phyloP scores from a whole-genome alignment of 1,284 basidiomycete genomes.

The Fomitopsis pinicola region DNA sequence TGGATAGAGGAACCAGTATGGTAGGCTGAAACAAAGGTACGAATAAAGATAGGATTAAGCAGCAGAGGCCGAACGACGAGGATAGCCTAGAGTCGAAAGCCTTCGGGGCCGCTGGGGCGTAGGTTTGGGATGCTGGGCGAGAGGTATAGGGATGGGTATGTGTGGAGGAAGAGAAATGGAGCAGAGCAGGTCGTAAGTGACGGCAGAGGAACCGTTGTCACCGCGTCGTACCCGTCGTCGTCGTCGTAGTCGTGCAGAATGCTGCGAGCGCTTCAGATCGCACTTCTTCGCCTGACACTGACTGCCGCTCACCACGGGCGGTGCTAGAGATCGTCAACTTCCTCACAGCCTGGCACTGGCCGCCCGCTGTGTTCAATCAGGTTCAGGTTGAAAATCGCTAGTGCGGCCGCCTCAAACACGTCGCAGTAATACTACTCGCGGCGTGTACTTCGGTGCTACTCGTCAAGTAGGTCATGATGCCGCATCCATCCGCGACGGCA shows the following conservation, averaged over 20 bases:
- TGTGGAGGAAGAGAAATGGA: background rate
- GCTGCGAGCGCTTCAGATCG: background rate
- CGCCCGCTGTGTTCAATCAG: background rate
- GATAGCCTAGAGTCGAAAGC: constrained; percentile 6
- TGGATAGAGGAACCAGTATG: background rate
- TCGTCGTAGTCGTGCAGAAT: background rate
- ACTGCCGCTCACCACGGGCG: background rate
- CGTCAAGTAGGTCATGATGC: too few relatives aligned
- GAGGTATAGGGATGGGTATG: background rate
- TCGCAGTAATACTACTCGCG: too few relatives aligned
- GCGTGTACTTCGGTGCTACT: too few relatives aligned
- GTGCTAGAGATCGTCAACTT: background rate
- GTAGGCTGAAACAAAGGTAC: background rate
- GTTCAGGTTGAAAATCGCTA: too few relatives aligned
- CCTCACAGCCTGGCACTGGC: background rate
- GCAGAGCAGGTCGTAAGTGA: background rate
- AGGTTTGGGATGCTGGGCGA: background rate
- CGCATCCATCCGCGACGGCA: too few relatives aligned
- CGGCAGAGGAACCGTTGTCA: background rate
- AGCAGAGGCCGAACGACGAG: background rate
- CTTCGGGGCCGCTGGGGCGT: background rate
- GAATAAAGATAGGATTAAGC: constrained; percentile 6
- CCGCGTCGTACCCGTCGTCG: background rate
- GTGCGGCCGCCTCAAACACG: too few relatives aligned
- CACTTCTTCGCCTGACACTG: background rate